A percentile compares a stretch with the other conserved stretches of the same genome.
These are phyloP conservation scores for Aspergillus sp. DNA, from an alignment of 2,329 filamentous ascomycete species.

Conservation along the genomic window DNA sequence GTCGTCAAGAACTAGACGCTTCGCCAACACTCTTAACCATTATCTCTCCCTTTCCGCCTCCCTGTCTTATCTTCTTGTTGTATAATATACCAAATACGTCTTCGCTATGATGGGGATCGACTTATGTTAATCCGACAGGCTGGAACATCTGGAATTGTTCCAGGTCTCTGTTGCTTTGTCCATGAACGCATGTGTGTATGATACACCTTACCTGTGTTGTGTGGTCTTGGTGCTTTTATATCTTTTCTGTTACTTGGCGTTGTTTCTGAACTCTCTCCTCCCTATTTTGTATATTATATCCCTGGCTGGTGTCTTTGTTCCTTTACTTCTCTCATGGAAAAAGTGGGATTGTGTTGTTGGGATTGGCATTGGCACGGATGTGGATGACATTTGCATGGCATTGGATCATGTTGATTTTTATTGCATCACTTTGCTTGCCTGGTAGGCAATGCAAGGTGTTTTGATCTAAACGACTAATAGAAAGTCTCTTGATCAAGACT, in stretches of 20 bases:
- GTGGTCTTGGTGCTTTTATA: constrained; percentile 24
- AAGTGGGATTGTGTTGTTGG: constrained; percentile 14
- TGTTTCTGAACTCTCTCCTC: constrained; percentile 37
- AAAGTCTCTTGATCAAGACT: neutral
- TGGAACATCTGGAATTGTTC: neutral
- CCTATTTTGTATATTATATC: constrained; percentile 35
- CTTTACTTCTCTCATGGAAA: constrained; percentile 13
- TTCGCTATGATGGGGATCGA: constrained; percentile 29
- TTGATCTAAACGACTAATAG: constrained; percentile 6
- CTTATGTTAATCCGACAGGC: constrained; percentile 16
- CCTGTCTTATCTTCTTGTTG: constrained; percentile 25
- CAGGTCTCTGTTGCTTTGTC: constrained; percentile 26
- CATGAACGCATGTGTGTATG: constrained; percentile 38
- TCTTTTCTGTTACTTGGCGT: constrained; percentile 22
- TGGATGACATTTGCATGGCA: constrained; percentile 13
- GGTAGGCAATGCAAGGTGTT: neutral
- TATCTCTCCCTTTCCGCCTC: constrained; percentile 5
- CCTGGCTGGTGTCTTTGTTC: constrained; percentile 20
- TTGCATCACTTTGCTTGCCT: constrained; percentile 10
- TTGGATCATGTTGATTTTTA: constrained; percentile 13
- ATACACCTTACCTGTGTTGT: constrained; percentile 36
- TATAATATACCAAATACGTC: constrained; percentile 38
- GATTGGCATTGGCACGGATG: constrained; percentile 16
- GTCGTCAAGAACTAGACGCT: constrained; percentile 72
- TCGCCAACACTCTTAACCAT: constrained; percentile 13